Evolutionary conservation across 2,329 filamentous ascomycete species (phyloP).

Genomic region (Amesomyces nigricolor): DNA sequence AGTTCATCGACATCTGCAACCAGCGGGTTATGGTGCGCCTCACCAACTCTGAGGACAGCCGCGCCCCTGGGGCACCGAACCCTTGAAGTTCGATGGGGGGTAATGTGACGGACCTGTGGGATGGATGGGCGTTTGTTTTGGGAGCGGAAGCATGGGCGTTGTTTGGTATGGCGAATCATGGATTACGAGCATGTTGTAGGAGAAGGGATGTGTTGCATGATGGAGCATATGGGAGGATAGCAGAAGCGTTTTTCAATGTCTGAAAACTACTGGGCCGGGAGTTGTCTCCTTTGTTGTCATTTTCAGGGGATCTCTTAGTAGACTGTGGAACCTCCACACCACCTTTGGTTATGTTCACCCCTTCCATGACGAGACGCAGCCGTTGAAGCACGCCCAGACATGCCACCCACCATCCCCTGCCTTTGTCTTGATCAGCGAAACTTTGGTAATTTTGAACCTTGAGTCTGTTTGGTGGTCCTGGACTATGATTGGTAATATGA

Average conservation of each 20-base stretch:
- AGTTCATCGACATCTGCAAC: conserved; percentile 66
- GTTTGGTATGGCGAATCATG: too few species aligned
- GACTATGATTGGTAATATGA: too few species aligned
- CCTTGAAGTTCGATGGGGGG: background rate
- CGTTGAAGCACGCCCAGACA: background rate
- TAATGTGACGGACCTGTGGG: background rate
- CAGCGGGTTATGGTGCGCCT: conserved; percentile 58
- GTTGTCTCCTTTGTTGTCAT: background rate
- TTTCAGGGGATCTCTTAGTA: background rate
- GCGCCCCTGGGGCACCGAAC: background rate
- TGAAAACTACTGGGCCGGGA: background rate
- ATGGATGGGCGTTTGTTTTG: too few species aligned
- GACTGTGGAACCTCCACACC: background rate
- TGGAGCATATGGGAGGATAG: too few species aligned
- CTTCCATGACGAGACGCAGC: background rate
- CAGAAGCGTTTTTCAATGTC: too few species aligned
- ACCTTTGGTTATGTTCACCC: background rate
- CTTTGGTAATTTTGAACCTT: too few species aligned
- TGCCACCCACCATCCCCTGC: too few species aligned
- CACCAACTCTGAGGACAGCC: conserved; percentile 27
- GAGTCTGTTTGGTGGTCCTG: too few species aligned
- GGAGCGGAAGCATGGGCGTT: too few species aligned
- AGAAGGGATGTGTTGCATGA: too few species aligned
- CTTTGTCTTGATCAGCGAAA: too few species aligned
- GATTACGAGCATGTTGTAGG: too few species aligned